A percentile compares a stretch with the other conserved stretches of the same genome.
phyloP scores from a whole-genome alignment of 1,139 yeast species.

The Saccharomyces hybrid region DNA sequence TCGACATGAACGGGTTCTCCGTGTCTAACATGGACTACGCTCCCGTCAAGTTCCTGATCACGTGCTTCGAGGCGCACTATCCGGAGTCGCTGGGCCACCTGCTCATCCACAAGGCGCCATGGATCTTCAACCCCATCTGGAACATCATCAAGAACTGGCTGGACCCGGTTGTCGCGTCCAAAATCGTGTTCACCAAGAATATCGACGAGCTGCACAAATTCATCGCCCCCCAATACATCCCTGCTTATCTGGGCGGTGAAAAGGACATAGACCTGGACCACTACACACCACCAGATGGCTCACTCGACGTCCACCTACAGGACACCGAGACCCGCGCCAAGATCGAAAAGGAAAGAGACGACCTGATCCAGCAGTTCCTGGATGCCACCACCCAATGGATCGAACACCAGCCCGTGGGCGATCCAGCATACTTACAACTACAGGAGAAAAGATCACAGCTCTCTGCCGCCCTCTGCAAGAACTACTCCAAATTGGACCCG shows the following conservation, averaged over 20 bases:
- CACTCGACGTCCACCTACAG: constrained; percentile 39
- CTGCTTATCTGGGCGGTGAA: constrained; percentile 60
- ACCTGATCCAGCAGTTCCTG: constrained; percentile 42
- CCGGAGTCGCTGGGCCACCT: constrained; percentile 77
- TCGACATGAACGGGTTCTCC: constrained; percentile 69
- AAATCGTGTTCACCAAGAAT: constrained; percentile 64
- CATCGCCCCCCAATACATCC: constrained; percentile 48
- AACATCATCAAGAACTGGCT: constrained; percentile 76
- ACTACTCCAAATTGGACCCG: constrained; percentile 60
- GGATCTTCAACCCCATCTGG: constrained; percentile 87
- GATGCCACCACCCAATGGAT: constrained; percentile 62
- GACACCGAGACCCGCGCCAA: constrained; percentile 40
- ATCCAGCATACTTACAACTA: constrained; percentile 37
- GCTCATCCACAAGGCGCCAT: constrained; percentile 80
- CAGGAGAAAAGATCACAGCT: constrained; percentile 43
- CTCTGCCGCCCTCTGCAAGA: constrained; percentile 43
- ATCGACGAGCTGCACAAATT: constrained; percentile 50
- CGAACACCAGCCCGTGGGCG: constrained; percentile 37
- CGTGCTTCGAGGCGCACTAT: constrained; percentile 77
- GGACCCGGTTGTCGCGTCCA: constrained; percentile 82
- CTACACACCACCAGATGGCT: constrained; percentile 38
- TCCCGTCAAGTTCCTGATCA: constrained; percentile 71
- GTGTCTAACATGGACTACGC: constrained; percentile 77
- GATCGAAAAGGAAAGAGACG: constrained; percentile 41
- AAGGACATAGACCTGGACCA: constrained; percentile 40